Percentiles rank a stretch among this genome's conserved stretches.
Conservation (phyloP, 306 rosid species). For the Pyrus pyrifolia region DNA sequence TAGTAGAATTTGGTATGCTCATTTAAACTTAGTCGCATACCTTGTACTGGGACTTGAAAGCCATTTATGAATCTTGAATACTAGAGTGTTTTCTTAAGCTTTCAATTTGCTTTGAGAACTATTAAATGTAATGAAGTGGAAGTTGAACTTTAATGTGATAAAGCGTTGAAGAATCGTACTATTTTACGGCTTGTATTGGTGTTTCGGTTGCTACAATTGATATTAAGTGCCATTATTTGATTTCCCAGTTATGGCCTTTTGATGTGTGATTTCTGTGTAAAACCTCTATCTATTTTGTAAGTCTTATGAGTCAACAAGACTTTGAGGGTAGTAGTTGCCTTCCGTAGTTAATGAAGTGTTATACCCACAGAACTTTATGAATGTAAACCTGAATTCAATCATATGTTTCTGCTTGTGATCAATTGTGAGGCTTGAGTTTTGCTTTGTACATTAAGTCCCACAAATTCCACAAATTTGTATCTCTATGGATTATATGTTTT, state of each 20-base stretch:
- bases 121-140: background rate
- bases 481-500: background rate
- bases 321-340: slow-evolving; percentile 12
- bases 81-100: background rate
- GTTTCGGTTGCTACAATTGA: background rate
- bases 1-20: background rate
- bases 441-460: background rate
- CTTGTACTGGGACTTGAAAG: background rate
- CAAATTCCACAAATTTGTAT: background rate
- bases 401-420: background rate
- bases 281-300: background rate
- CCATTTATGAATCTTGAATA: slow-evolving; percentile 1
- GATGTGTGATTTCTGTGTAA: background rate
- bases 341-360: background rate
- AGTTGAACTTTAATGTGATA: background rate
- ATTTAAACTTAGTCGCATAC: background rate
- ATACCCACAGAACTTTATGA: background rate
- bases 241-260: background rate
- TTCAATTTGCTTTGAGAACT: background rate
- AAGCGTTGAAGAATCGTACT: background rate
- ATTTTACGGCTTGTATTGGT: background rate
- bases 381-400: background rate
- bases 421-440: background rate
- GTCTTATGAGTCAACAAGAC: slow-evolving; percentile 2
- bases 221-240: background rate